These are phyloP conservation scores for Alternaria sp. DNA, from an alignment of 2,329 filamentous ascomycete genomes.

Conservation along the genomic window DNA sequence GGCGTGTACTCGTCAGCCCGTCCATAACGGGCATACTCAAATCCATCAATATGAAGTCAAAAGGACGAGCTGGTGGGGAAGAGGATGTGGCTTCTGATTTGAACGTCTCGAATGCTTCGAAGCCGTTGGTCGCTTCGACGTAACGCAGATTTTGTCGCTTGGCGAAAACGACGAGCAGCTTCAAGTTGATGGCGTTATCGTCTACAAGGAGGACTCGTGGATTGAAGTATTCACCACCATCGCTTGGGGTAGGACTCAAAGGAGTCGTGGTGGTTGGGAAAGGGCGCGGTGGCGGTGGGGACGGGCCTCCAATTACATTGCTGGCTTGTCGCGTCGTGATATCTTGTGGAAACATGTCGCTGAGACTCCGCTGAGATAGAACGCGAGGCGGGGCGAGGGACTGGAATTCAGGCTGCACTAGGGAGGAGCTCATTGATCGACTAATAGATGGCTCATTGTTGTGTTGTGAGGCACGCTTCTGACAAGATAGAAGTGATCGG, in stretches of 20 bases:
- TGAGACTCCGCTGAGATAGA: conserved; percentile 33
- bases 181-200: conserved; percentile 49
- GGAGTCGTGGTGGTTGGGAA: conserved; percentile 31
- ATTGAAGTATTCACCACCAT: conserved; percentile 37
- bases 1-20: conserved; percentile 50
- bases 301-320: conserved; percentile 6
- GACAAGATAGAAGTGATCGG: conserved; percentile 34
- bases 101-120: conserved; percentile 41
- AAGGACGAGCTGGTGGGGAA: conserved; percentile 29
- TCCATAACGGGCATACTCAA: conserved; percentile 49
- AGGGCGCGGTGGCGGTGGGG: conserved; percentile 23
- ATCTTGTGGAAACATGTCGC: conserved; percentile 28
- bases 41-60: conserved; percentile 49
- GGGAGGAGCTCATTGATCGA: conserved; percentile 27
- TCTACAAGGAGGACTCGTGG: conserved; percentile 46
- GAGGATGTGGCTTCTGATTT: conserved; percentile 29
- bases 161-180: conserved; percentile 54
- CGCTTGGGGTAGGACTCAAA: conserved; percentile 23
- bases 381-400: conserved; percentile 21
- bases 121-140: conserved; percentile 43
- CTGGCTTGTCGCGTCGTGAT: conserved; percentile 2
- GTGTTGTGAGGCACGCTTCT: conserved; percentile 28
- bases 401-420: conserved; percentile 16
- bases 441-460: conserved; percentile 23
- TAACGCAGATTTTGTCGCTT: conserved; percentile 41